These are phyloP conservation scores for Cercospora janseana DNA, from an alignment of 2,329 filamentous ascomycete species.

Conservation along the genomic window DNA sequence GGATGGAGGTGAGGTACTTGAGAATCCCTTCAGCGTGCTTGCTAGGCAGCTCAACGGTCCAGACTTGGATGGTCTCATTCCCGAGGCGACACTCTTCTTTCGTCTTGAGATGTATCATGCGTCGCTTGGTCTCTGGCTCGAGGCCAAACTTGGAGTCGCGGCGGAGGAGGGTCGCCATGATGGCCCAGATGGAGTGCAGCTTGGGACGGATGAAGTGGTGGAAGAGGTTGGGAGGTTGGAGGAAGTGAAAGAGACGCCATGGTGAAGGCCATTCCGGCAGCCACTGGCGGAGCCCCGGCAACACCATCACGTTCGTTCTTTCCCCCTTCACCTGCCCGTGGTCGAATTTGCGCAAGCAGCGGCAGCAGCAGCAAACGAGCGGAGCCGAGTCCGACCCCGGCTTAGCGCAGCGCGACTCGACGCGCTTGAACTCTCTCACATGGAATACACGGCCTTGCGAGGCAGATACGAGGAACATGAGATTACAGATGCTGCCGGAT, in stretches of 20 bases:
- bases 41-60: constrained; percentile 69
- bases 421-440: constrained; percentile 1
- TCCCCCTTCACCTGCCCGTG: constrained; percentile 10
- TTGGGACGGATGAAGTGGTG: constrained; percentile 10
- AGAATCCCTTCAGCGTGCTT: constrained; percentile 71
- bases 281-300: constrained; percentile 22
- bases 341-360: constrained; percentile 5
- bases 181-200: constrained; percentile 11
- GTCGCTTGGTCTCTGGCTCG: constrained; percentile 27
- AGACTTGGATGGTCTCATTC: constrained; percentile 57
- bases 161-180: constrained; percentile 23
- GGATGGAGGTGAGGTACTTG: constrained; percentile 52
- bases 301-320: constrained; percentile 21
- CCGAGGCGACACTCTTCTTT: constrained; percentile 52
- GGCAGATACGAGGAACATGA: constrained; percentile 4
- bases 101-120: constrained; percentile 47
- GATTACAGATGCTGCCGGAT: constrained; percentile 28
- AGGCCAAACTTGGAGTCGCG: constrained; percentile 23
- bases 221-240: constrained; percentile 12
- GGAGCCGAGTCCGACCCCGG: neutral
- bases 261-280: constrained; percentile 11
- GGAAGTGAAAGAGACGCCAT: constrained; percentile 13
- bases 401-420: constrained; percentile 7
- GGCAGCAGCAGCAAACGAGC: constrained; percentile 5
- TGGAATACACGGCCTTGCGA: neutral